These are phyloP conservation scores for Tolypocladium tropicale DNA, from an alignment of 2,329 filamentous ascomycete species.

Conservation along the genomic window DNA sequence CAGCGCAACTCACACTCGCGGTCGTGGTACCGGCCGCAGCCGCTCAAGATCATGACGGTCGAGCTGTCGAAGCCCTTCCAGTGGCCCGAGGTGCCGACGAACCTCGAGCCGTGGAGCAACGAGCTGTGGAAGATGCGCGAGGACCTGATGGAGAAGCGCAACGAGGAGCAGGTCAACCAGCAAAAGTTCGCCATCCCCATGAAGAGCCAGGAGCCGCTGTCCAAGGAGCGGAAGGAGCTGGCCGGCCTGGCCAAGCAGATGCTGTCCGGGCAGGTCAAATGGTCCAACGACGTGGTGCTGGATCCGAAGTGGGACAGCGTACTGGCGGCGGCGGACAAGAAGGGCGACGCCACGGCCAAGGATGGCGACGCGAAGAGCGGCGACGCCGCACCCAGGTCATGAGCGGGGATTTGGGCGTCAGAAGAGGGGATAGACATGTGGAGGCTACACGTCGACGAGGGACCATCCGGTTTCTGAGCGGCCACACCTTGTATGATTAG, in stretches of 20 bases:
- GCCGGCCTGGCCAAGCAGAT: constrained; percentile 55
- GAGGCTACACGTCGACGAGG: not conserved
- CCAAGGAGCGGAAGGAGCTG: constrained; percentile 34
- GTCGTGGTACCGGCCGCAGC: constrained; percentile 58
- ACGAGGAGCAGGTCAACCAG: constrained; percentile 20
- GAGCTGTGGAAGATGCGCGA: constrained; percentile 44
- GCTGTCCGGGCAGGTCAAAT: constrained; percentile 48
- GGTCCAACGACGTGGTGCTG: constrained; percentile 39
- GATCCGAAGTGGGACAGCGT: constrained; percentile 36
- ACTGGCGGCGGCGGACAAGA: constrained; percentile 12
- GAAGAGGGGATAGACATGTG: not conserved
- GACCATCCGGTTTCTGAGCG: not conserved
- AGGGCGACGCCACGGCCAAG: constrained; percentile 12
- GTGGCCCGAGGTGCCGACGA: constrained; percentile 64
- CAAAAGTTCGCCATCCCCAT: constrained; percentile 24
- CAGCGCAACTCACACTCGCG: constrained; percentile 38
- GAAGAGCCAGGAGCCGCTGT: constrained; percentile 29
- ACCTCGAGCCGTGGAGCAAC: constrained; percentile 55
- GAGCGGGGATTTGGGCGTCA: not conserved
- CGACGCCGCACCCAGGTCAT: not conserved
- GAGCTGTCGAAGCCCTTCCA: constrained; percentile 81
- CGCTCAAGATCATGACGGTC: constrained; percentile 88
- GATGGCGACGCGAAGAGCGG: constrained; percentile 2
- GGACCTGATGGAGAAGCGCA: constrained; percentile 32
- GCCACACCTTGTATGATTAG: constrained; percentile 14